Evolutionary conservation across 1,284 basidiomycete species (phyloP).

Genomic region (Porogramme epimiltina): DNA sequence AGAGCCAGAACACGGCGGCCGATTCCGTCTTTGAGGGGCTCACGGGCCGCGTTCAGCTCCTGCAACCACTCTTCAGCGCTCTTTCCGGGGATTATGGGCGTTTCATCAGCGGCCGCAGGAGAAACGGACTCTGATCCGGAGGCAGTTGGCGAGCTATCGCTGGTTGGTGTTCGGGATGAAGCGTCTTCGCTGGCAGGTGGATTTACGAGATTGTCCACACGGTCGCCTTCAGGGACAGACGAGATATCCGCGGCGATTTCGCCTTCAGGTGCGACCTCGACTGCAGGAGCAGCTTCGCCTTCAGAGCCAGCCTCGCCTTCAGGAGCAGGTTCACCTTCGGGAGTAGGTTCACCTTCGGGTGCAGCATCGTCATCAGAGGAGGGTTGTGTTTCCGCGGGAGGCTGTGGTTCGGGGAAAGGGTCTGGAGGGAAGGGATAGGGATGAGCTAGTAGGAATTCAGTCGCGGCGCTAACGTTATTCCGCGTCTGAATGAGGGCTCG

Average conservation of each 20-base stretch:
- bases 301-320: not conserved
- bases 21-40: constrained; percentile 66
- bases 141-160: constrained; percentile 13
- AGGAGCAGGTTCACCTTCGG: constrained; percentile 13
- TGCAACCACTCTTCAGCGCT: constrained; percentile 61
- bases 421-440: constrained; percentile 80
- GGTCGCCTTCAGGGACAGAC: not conserved
- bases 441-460: constrained; percentile 85
- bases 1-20: constrained; percentile 73
- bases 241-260: not conserved
- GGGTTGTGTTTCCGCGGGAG: constrained; percentile 26
- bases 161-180: not conserved
- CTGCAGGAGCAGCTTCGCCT: not conserved
- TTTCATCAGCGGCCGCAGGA: constrained; percentile 20
- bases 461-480: constrained; percentile 90
- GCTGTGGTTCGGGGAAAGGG: constrained; percentile 42
- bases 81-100: constrained; percentile 38
- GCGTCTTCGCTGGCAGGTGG: not conserved
- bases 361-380: constrained; percentile 20
- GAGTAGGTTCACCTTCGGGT: constrained; percentile 17
- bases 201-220: too few relatives aligned
- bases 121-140: constrained; percentile 4
- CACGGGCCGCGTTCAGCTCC: constrained; percentile 69
- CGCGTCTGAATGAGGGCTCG: constrained; percentile 82
- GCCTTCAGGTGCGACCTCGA: not conserved